These are phyloP conservation scores for Candida verbasci DNA, from an alignment of 805 yeast species.

Conservation along the genomic window DNA sequence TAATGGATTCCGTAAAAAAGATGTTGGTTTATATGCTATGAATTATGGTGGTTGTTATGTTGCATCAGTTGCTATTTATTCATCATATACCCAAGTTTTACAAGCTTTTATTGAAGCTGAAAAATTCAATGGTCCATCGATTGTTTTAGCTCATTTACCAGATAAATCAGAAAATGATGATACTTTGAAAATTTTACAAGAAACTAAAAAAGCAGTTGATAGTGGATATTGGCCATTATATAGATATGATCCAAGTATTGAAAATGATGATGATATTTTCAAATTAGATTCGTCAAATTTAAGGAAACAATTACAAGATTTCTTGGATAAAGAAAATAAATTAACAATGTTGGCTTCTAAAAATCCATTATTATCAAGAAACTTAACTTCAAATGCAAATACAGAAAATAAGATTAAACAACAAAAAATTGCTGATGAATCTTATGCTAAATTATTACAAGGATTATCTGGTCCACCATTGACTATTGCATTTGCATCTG, in stretches of 20 bases:
- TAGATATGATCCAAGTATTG: conserved; percentile 68
- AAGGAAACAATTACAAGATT: conserved; percentile 68
- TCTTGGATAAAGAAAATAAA: conserved; percentile 86
- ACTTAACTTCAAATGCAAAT: conserved; percentile 59
- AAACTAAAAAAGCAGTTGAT: conserved; percentile 86
- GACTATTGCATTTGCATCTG: conserved; percentile 82
- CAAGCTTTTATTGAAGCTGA: conserved; percentile 91
- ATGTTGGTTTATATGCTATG: conserved; percentile 92
- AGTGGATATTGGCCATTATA: conserved; percentile 97
- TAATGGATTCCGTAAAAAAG: conserved; percentile 69
- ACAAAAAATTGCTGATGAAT: conserved; percentile 65
- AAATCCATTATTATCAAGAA: conserved; percentile 74
- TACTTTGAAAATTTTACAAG: conserved; percentile 72
- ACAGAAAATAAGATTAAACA: conserved; percentile 56
- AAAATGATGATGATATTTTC: conserved; percentile 54
- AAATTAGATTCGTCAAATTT: conserved; percentile 81
- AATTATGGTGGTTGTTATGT: conserved; percentile 85
- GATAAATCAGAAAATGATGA: conserved; percentile 58
- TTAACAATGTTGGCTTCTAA: conserved; percentile 68
- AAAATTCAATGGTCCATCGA: conserved; percentile 82
- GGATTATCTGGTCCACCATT: conserved; percentile 92
- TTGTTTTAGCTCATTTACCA: conserved; percentile 88
- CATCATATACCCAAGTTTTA: conserved; percentile 88
- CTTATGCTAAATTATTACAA: conserved; percentile 71
- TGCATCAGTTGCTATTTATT: conserved; percentile 89